Conservation (phyloP, 208 protist species). For the Zelonia costaricensis region DNA sequence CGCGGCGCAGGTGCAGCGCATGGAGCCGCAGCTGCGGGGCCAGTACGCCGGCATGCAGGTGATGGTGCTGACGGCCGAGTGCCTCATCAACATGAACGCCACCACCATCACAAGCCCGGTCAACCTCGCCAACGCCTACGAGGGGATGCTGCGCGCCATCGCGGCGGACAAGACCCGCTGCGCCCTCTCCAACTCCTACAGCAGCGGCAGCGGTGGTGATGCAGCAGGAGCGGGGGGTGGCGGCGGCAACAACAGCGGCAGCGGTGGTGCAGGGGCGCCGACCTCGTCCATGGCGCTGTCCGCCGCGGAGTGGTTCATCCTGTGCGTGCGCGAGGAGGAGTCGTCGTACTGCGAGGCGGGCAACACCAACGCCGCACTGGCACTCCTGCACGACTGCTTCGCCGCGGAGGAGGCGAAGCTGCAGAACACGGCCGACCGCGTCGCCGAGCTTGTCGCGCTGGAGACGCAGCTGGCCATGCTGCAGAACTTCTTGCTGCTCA, state of each 20-base stretch:
- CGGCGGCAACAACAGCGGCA: background rate
- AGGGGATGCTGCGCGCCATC: slow-evolving; percentile 52
- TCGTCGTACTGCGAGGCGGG: slow-evolving; percentile 55
- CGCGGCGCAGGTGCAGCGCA: slow-evolving; percentile 41
- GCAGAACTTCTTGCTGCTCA: slow-evolving; percentile 40
- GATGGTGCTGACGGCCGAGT: slow-evolving; percentile 67
- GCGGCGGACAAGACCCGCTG: slow-evolving; percentile 47
- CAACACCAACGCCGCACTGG: slow-evolving; percentile 54
- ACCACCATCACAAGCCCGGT: slow-evolving; percentile 30
- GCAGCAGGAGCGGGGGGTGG: no score
- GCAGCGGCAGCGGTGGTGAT: slow-evolving; percentile 1
- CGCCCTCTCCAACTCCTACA: slow-evolving; percentile 20
- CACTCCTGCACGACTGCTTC: slow-evolving; percentile 53
- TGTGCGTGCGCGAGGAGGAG: slow-evolving; percentile 71
- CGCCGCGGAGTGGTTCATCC: slow-evolving; percentile 62
- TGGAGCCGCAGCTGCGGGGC: slow-evolving; percentile 45
- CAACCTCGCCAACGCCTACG: slow-evolving; percentile 40
- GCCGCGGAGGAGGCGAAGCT: slow-evolving; percentile 48
- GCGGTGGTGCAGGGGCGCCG: background rate
- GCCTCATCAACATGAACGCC: slow-evolving; percentile 80
- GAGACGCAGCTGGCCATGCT: slow-evolving; percentile 74
- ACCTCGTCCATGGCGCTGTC: slow-evolving; percentile 43
- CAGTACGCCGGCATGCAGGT: slow-evolving; percentile 79
- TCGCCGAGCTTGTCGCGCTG: slow-evolving; percentile 51
- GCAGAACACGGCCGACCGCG: slow-evolving; percentile 45